These are phyloP conservation scores for Gremmenia infestans DNA, from an alignment of 2,329 filamentous ascomycete genomes.

Conservation along the genomic window DNA sequence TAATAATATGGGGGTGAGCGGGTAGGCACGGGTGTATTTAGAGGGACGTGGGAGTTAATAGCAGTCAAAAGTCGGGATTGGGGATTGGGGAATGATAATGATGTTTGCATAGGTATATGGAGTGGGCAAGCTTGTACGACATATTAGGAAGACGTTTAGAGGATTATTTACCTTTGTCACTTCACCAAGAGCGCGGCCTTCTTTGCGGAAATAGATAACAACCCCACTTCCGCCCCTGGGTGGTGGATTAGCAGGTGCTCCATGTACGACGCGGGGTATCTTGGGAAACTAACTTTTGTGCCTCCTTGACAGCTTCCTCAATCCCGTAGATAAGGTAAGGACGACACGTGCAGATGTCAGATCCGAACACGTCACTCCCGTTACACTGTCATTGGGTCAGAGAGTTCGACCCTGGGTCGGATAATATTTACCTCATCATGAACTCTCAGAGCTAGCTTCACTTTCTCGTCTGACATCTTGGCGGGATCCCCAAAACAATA, in stretches of 20 bases:
- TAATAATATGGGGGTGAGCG: constrained; percentile 9
- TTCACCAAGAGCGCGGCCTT: constrained; percentile 89
- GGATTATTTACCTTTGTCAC: constrained; percentile 44
- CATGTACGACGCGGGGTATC: neutral
- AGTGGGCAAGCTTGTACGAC: constrained; percentile 9
- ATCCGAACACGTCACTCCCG: constrained; percentile 94
- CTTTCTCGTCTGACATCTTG: constrained; percentile 85
- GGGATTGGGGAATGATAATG: constrained; percentile 6
- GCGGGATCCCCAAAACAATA: constrained; percentile 96
- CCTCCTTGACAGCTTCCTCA: constrained; percentile 94
- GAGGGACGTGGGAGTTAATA: constrained; percentile 73
- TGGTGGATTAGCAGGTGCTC: constrained; percentile 3
- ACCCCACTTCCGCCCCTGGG: constrained; percentile 73
- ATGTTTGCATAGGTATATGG: constrained; percentile 11
- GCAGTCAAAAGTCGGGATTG: constrained; percentile 53
- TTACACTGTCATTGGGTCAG: constrained; percentile 59
- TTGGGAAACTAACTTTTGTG: constrained; percentile 55
- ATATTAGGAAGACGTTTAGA: constrained; percentile 49
- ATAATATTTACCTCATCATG: constrained; percentile 51
- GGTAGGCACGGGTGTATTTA: constrained; percentile 14
- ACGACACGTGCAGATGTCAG: constrained; percentile 94
- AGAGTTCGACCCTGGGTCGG: constrained; percentile 2
- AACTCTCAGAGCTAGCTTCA: constrained; percentile 75
- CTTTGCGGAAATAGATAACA: constrained; percentile 98
- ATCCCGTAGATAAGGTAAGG: constrained; percentile 97